Evolutionary conservation across 495 filamentous ascomycete species (phyloP).

Genomic region (Elasticomyces elasticus): DNA sequence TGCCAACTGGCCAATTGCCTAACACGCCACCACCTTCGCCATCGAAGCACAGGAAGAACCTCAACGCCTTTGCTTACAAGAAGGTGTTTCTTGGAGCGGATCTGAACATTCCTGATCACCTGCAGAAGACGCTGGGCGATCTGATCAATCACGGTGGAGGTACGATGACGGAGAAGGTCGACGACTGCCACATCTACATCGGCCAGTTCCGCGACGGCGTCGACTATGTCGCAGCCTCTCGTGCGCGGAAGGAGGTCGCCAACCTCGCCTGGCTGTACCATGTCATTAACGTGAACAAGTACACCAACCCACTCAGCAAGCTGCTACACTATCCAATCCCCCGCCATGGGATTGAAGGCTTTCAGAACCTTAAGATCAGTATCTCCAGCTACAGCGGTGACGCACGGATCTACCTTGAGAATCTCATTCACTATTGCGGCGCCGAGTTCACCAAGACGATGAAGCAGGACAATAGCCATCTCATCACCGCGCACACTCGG

Average conservation of each 20-base stretch:
- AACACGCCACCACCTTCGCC: slow-evolving; percentile 21
- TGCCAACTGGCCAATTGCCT: slow-evolving; percentile 41
- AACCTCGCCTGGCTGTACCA: slow-evolving; percentile 91
- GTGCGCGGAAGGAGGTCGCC: slow-evolving; percentile 68
- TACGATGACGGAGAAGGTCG: slow-evolving; percentile 51
- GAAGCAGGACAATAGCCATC: slow-evolving; percentile 87
- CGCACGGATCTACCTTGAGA: slow-evolving; percentile 86
- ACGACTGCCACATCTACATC: slow-evolving; percentile 68
- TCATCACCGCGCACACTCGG: slow-evolving; percentile 77
- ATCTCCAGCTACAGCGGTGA: slow-evolving; percentile 95
- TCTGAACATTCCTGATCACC: slow-evolving; percentile 53
- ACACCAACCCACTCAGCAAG: slow-evolving; percentile 69
- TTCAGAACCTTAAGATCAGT: slow-evolving; percentile 65
- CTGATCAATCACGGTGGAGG: slow-evolving; percentile 64
- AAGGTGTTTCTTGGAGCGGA: slow-evolving; percentile 53
- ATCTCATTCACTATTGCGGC: slow-evolving; percentile 70
- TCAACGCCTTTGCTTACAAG: slow-evolving; percentile 48
- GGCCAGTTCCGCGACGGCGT: slow-evolving; percentile 77
- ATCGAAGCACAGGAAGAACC: slow-evolving; percentile 24
- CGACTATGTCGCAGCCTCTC: slow-evolving; percentile 67
- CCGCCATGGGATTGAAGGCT: slow-evolving; percentile 63
- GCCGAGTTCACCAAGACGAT: slow-evolving; percentile 70
- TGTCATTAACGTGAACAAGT: slow-evolving; percentile 76
- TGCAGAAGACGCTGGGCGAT: slow-evolving; percentile 55
- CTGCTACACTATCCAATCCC: slow-evolving; percentile 85